A percentile compares a stretch with the other conserved stretches of the same genome.
These are phyloP conservation scores for Suillus sp. DNA, from an alignment of 768 basidiomycete species.

Conservation along the genomic window DNA sequence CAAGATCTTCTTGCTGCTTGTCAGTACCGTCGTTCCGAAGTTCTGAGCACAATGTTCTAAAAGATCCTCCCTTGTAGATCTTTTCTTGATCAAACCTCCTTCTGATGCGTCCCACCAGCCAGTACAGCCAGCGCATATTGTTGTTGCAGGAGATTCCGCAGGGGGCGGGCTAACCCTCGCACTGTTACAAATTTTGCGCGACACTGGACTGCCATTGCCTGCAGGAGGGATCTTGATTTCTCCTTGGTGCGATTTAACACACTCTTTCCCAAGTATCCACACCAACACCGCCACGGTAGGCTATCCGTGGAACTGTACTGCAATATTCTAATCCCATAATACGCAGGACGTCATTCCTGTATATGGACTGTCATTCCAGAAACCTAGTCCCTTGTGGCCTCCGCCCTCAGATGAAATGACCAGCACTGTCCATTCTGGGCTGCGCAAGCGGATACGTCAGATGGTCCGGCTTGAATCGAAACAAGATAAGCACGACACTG, in stretches of 20 bases:
- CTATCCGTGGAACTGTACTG: background rate
- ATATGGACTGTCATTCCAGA: conserved; percentile 78
- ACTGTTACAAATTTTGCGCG: conserved; percentile 85
- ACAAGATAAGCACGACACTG: conserved; percentile 11
- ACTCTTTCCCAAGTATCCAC: conserved; percentile 90
- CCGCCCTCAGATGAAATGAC: conserved; percentile 71
- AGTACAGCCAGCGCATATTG: conserved; percentile 78
- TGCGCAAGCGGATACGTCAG: conserved; percentile 64
- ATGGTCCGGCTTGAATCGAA: conserved; percentile 43
- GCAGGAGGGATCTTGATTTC: conserved; percentile 90
- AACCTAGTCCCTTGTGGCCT: conserved; percentile 79
- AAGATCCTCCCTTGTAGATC: conserved; percentile 45
- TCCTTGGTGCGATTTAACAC: conserved; percentile 93
- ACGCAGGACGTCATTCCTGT: conserved; percentile 74
- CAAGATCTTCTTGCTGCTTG: conserved; percentile 91
- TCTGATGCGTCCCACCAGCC: conserved; percentile 73
- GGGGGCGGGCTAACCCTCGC: conserved; percentile 88
- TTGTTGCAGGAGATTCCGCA: conserved; percentile 90
- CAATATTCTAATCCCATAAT: background rate
- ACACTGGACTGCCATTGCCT: conserved; percentile 76
- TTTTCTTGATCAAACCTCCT: conserved; percentile 91
- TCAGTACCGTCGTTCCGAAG: conserved; percentile 35
- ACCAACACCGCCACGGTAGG: conserved; percentile 81
- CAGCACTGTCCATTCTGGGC: conserved; percentile 52
- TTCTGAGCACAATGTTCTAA: conserved; percentile 5